Conservation (phyloP, 2,329 filamentous ascomycete genomes). For the Volutella citrinella region DNA sequence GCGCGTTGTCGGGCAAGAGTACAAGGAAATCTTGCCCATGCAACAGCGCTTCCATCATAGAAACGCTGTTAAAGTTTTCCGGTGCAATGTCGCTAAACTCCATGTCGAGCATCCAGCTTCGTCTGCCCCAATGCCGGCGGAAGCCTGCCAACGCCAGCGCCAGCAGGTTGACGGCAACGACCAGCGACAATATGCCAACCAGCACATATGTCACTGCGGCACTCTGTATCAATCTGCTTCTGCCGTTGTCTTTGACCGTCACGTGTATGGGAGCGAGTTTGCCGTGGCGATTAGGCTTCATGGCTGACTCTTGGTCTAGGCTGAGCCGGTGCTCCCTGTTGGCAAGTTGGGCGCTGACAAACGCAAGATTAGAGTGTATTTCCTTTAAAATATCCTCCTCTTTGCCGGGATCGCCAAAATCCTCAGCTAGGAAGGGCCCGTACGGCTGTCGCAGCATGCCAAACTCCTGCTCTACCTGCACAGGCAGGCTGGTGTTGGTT, state of each 20-base stretch:
- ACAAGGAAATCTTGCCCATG: neutral
- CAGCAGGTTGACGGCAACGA: too few relatives aligned
- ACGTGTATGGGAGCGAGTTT: neutral
- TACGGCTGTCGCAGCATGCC: too few relatives aligned
- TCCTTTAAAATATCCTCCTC: neutral
- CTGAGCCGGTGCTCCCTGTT: neutral
- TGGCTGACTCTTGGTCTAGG: neutral
- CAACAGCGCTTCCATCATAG: conserved; percentile 1
- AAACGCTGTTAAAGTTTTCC: neutral
- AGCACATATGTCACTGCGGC: too few relatives aligned
- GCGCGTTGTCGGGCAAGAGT: too few relatives aligned
- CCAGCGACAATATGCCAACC: too few relatives aligned
- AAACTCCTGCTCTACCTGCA: too few relatives aligned
- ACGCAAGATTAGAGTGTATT: neutral
- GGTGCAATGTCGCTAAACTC: conserved; percentile 1
- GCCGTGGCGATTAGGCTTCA: neutral
- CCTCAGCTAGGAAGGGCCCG: too few relatives aligned
- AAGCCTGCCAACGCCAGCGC: too few relatives aligned
- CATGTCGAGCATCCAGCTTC: neutral
- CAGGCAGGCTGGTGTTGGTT: too few relatives aligned
- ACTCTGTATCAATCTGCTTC: neutral
- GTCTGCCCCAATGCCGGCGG: too few relatives aligned
- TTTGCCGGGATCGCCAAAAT: neutral
- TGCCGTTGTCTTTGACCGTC: neutral
- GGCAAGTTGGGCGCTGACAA: conserved; percentile 1